phyloP scores from a whole-genome alignment of 345 rosid species.

The Litchi chinensis region DNA sequence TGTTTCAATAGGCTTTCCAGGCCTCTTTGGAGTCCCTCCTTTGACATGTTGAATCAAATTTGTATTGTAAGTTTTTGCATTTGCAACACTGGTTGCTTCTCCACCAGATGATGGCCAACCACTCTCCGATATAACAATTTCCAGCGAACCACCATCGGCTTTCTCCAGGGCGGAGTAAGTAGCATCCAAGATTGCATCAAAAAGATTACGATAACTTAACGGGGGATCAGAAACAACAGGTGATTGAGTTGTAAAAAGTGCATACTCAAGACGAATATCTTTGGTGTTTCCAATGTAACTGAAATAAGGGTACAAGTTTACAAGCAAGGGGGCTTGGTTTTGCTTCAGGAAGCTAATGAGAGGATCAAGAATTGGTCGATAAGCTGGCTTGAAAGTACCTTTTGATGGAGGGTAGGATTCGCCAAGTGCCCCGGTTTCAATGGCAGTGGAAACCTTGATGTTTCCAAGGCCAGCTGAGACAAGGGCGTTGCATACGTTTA shows the following conservation, averaged over 20 bases:
- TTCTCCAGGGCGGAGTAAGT: too few species aligned
- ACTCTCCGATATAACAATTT: too few species aligned
- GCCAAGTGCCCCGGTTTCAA: slow-evolving; percentile 16
- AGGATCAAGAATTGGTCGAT: slow-evolving; percentile 32
- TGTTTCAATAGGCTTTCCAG: too few species aligned
- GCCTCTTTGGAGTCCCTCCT: too few species aligned
- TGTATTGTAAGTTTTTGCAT: too few species aligned
- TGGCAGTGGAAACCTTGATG: slow-evolving; percentile 42
- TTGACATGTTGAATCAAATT: too few species aligned
- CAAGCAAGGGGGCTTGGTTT: slow-evolving; percentile 45
- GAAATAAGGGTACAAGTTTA: slow-evolving; percentile 53
- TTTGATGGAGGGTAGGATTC: slow-evolving; percentile 42
- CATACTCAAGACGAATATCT: slow-evolving; percentile 37
- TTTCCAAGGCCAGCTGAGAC: slow-evolving; percentile 25
- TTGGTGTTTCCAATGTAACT: slow-evolving; percentile 16
- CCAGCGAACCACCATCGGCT: too few species aligned
- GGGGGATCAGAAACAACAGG: too few species aligned
- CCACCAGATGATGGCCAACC: too few species aligned
- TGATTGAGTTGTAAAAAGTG: not conserved
- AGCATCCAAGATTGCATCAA: too few species aligned
- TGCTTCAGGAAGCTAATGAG: slow-evolving; percentile 37
- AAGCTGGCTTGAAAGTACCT: slow-evolving; percentile 31
- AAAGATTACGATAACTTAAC: too few species aligned
- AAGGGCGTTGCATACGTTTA: slow-evolving; percentile 31
- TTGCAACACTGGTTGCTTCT: too few species aligned